Evolutionary conservation across 805 yeast genomes (phyloP).

Genomic region (Scheffersomyces spartinae): DNA sequence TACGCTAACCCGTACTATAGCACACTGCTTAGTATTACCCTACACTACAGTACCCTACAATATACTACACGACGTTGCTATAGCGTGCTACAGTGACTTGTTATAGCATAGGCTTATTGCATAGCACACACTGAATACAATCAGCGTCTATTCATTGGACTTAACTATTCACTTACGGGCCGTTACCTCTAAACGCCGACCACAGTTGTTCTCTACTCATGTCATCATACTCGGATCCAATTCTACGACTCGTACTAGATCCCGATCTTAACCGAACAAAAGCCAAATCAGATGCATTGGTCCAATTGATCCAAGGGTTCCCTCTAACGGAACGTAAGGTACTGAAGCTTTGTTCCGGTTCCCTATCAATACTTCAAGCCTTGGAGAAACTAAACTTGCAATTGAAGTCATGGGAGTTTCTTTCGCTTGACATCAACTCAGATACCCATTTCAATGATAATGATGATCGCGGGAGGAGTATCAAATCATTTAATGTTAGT

Average conservation of each 20-base stretch:
- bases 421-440: conserved; percentile 38
- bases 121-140: too few species aligned
- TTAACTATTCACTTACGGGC: too few species aligned
- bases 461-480: too few species aligned
- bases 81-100: too few species aligned
- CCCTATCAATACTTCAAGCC: conserved; percentile 36
- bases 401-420: conserved; percentile 43
- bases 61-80: too few species aligned
- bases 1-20: too few species aligned
- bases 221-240: conserved; percentile 36
- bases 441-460: conserved; percentile 21
- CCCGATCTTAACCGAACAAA: conserved; percentile 35
- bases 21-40: too few species aligned
- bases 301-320: conserved; percentile 32
- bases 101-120: too few species aligned
- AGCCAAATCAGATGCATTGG: conserved; percentile 25
- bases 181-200: too few species aligned
- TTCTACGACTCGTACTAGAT: conserved; percentile 35
- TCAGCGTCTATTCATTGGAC: too few species aligned
- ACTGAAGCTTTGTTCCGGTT: conserved; percentile 35
- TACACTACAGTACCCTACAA: too few species aligned
- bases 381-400: conserved; percentile 37
- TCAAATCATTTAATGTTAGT: conserved; percentile 43
- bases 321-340: conserved; percentile 31
- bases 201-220: too few species aligned